Evolutionary conservation across 2,329 filamentous ascomycete genomes (phyloP), one percentile per base, ranked within the genome.

Genomic region (Fusarium torulosum): DNA sequence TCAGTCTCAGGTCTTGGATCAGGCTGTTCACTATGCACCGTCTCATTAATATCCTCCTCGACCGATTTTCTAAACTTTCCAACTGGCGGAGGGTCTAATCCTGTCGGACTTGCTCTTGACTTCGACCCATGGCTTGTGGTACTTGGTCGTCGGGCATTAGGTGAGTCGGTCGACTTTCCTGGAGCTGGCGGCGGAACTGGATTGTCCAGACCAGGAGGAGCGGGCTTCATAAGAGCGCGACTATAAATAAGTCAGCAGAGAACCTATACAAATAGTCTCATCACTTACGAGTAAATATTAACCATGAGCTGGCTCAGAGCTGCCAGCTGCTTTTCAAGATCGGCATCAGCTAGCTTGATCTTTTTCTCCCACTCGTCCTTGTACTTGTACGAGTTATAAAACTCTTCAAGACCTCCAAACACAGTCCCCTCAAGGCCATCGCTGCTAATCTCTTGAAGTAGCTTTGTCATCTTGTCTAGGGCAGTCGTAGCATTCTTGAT

Each of bases 341-440:
- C 71, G 0, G 49, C 67, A 50, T 78, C 75, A 4, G 75, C 74
- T 15, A 67, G 38, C 42, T 75, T 74, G 1, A 78, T 70, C 64
- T 77, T 76, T n/a, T 69, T 71, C 27, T 76, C 73, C 58, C 73
- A 77, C 53, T 75, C 72, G 20, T 73, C 65, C 54, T 76, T 76
- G 10, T 78, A 78, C 27, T 63, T 71, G 43, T 77, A 78, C 42
- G 76, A 78, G 23, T 72, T 73, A 63, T 77, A 78, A 42, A 77
- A 77, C n/a, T 75, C 70, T 21, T 74, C 67, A 4, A 78, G 45
- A 0, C 74, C 62, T 0, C 65, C 65, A 33, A 71, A 60, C 6
- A 68, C 63, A 0, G 67, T 67, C 1, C 72, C 73, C 1, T 72
- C 65, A 0, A 66, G 52, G 0, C 72, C 70, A 17, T 71, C 72